Evolutionary conservation across 176 grass and related monocot species (phyloP).

Genomic region (Puccinellia tenuiflora): DNA sequence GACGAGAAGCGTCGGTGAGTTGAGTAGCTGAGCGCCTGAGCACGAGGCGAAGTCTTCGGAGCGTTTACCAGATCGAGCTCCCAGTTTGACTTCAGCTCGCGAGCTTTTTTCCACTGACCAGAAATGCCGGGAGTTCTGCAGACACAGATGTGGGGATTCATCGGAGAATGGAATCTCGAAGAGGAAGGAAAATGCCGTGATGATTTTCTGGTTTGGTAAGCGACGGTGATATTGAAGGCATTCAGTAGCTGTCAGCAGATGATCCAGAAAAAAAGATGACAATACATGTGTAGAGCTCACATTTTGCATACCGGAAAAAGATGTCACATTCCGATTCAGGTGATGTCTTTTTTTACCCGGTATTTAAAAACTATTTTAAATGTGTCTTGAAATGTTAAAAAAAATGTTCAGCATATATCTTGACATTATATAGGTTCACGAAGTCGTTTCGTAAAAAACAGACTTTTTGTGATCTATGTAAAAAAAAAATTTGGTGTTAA

Average conservation of each 20-base stretch:
- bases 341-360: too few relatives aligned
- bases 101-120: not conserved
- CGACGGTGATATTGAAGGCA: not conserved
- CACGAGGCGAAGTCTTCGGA: not conserved
- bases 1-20: not conserved
- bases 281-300: not conserved
- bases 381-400: too few relatives aligned
- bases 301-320: too few relatives aligned
- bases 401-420: too few relatives aligned
- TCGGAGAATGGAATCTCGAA: not conserved
- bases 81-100: not conserved
- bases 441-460: too few relatives aligned
- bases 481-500: too few relatives aligned
- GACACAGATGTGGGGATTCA: not conserved
- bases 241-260: not conserved
- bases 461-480: too few relatives aligned
- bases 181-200: not conserved
- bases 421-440: too few relatives aligned
- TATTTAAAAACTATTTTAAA: too few relatives aligned
- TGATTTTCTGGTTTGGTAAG: not conserved
- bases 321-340: too few relatives aligned
- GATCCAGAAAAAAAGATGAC: not conserved
- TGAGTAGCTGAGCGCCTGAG: not conserved
- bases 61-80: not conserved
- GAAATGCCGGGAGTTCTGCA: not conserved